Evolutionary conservation across 805 yeast species (phyloP).

Genomic region (Pichia cabralensis): DNA sequence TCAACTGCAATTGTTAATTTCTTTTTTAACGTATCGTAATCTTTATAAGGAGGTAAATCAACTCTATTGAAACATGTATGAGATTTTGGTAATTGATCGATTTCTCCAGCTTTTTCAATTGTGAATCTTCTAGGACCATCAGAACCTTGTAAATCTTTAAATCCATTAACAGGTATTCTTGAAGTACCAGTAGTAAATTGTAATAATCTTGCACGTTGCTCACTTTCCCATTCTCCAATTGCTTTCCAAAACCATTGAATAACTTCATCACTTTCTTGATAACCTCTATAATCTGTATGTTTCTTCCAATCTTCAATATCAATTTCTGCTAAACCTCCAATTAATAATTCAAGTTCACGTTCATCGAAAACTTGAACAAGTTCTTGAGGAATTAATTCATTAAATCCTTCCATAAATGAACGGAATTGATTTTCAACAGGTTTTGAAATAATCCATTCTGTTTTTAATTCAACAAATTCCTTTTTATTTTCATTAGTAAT

Average conservation of each 20-base stretch:
- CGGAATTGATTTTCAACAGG: slow-evolving; percentile 93
- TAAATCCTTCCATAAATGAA: slow-evolving; percentile 95
- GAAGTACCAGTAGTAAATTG: slow-evolving; percentile 99
- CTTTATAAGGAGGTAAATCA: slow-evolving; percentile 89
- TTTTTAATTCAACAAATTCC: slow-evolving; percentile 88
- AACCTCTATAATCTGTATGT: slow-evolving; percentile 97
- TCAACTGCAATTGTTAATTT: slow-evolving; percentile 94
- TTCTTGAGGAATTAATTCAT: slow-evolving; percentile 95
- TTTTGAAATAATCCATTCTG: slow-evolving; percentile 91
- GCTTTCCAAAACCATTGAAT: slow-evolving; percentile 99
- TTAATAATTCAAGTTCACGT: slow-evolving; percentile 89
- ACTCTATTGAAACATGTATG: slow-evolving; percentile 99
- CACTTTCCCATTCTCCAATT: slow-evolving; percentile 88
- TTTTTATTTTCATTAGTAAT: slow-evolving; percentile 92
- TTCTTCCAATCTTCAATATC: slow-evolving; percentile 99
- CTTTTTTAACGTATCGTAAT: slow-evolving; percentile 74
- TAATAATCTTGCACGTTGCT: slow-evolving; percentile 87
- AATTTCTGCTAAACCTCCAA: slow-evolving; percentile 97
- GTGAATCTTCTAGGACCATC: slow-evolving; percentile 99
- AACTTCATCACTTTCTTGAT: slow-evolving; percentile 91
- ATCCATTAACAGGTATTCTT: slow-evolving; percentile 97
- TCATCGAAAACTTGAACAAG: slow-evolving; percentile 94
- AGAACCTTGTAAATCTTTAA: slow-evolving; percentile 96
- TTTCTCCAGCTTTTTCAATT: slow-evolving; percentile 95
- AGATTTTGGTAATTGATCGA: slow-evolving; percentile 88